phyloP scores from a whole-genome alignment of 2,329 filamentous ascomycete species.

The Hortaea sp. region DNA sequence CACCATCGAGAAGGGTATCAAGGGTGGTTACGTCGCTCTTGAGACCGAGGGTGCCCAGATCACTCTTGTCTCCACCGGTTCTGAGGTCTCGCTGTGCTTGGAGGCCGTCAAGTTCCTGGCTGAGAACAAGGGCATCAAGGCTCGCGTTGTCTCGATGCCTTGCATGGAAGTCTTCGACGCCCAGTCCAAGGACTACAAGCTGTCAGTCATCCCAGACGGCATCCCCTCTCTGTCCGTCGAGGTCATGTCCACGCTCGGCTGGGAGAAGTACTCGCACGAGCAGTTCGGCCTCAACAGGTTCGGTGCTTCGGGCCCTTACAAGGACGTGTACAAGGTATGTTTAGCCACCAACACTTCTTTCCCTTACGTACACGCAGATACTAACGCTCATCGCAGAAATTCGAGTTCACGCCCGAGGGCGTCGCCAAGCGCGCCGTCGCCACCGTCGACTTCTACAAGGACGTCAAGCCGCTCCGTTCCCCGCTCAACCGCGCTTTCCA shows the following conservation, averaged over 20 bases:
- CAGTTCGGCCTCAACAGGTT: constrained; percentile 99
- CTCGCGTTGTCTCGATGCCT: constrained; percentile 88
- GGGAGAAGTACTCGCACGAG: constrained; percentile 98
- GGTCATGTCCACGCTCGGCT: constrained; percentile 94
- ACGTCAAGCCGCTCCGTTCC: constrained; percentile 73
- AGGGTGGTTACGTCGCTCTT: constrained; percentile 88
- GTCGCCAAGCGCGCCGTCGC: constrained; percentile 87
- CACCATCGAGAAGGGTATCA: constrained; percentile 76
- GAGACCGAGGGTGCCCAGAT: constrained; percentile 76
- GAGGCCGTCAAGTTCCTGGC: constrained; percentile 86
- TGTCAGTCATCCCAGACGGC: constrained; percentile 84
- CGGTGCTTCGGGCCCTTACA: constrained; percentile 93
- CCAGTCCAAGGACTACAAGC: constrained; percentile 88
- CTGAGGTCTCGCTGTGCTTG: constrained; percentile 87
- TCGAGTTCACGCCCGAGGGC: constrained; percentile 97
- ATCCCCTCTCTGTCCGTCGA: constrained; percentile 90
- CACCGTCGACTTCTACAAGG: constrained; percentile 97
- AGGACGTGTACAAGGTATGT: constrained; percentile 82
- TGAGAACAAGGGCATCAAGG: constrained; percentile 77
- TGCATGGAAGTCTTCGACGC: constrained; percentile 96
- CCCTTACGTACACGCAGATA: constrained; percentile 20
- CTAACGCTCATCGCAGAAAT: constrained; percentile 57
- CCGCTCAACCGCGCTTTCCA: constrained; percentile 96
- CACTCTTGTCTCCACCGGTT: constrained; percentile 89
- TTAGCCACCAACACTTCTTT: neutral